A percentile compares a stretch with the other conserved stretches of the same genome.
These are phyloP conservation scores for Hyaloperonospora brassicae DNA, from an alignment of 352 stramenopile species.

Conservation along the genomic window DNA sequence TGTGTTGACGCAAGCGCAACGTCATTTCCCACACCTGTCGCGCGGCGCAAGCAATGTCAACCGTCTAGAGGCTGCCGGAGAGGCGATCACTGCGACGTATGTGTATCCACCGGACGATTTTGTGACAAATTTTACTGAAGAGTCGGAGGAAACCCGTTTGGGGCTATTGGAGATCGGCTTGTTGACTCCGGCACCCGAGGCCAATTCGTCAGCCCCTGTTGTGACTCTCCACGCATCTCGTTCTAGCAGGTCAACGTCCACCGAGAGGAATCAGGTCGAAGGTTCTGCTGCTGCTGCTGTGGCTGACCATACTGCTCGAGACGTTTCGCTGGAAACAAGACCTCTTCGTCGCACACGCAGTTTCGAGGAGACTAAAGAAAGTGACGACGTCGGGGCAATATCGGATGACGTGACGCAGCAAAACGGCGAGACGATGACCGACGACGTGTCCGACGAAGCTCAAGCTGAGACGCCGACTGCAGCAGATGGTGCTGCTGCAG, in stretches of 20 bases:
- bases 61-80: constrained; percentile 16
- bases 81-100: constrained; percentile 19
- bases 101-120: constrained; percentile 55
- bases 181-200: constrained; percentile 8
- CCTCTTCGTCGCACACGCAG: constrained; percentile 15
- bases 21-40: constrained; percentile 48
- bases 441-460: constrained; percentile 10
- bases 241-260: too few relatives aligned
- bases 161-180: constrained; percentile 23
- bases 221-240: neutral
- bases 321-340: constrained; percentile 12
- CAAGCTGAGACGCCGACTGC: constrained; percentile 20
- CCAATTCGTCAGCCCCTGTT: constrained; percentile 3
- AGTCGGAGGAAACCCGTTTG: constrained; percentile 30
- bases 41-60: constrained; percentile 19
- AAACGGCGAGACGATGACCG: constrained; percentile 2
- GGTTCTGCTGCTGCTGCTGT: neutral
- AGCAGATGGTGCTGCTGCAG: constrained; percentile 6
- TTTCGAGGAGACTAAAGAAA: constrained; percentile 18
- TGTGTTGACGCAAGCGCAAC: constrained; percentile 50
- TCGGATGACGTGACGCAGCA: constrained; percentile 7
- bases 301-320: neutral
- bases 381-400: constrained; percentile 9
- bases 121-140: constrained; percentile 32
- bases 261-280: constrained; percentile 1